Evolutionary conservation across 228 moss, liverwort and hornwort genomes (phyloP), one percentile per base, ranked within the genome.

Genomic region (Sphagnum fallax): DNA sequence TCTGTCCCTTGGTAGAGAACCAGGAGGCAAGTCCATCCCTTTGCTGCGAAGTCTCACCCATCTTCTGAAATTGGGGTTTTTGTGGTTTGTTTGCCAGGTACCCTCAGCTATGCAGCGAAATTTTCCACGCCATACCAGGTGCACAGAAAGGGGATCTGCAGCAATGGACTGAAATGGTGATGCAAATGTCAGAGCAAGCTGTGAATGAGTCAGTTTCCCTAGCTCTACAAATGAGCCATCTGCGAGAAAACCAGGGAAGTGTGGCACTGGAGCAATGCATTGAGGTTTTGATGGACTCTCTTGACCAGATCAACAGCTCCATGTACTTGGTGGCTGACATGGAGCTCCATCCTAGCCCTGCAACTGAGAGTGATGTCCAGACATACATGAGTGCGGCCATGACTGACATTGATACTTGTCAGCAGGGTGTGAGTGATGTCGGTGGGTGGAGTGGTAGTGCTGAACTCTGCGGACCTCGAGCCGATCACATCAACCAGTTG

Each of bases 351-450:
- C 64, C 69, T 50, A 72, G 80, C 0, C 76, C 78, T 65, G 63
- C 50, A 0, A 4, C 75, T 7, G 69, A 64, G 7, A 67, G 65
- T 2, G 86, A 86, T 52, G 65, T 72, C 6, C 70, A 61, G 16
- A 52, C 63, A n/a, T 70, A 69, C 49, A 13, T 86, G 74, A 70
- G 16, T 10, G 83, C 83, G 2, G 86, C 86, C 4, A 67, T 78
- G 75, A 86, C 86, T 5, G 65, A 78, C 52, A 76, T 83, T 6
- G 86, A 86, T 11, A 86, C 86, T 10, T 86, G 86, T 69, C 78
- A 78, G 53, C 62, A 83, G 7, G 86, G 86, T 6, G 78, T 86
- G 16, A 68, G 78, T 49, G 86, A 86, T 1, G 16, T 70, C 8
- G 86, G 86, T 8, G 72, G 80, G 7, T 83, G 80, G 49, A 52